These are phyloP conservation scores for Trypanosoma brucei DNA, from an alignment of 208 protist species.

Conservation along the genomic window DNA sequence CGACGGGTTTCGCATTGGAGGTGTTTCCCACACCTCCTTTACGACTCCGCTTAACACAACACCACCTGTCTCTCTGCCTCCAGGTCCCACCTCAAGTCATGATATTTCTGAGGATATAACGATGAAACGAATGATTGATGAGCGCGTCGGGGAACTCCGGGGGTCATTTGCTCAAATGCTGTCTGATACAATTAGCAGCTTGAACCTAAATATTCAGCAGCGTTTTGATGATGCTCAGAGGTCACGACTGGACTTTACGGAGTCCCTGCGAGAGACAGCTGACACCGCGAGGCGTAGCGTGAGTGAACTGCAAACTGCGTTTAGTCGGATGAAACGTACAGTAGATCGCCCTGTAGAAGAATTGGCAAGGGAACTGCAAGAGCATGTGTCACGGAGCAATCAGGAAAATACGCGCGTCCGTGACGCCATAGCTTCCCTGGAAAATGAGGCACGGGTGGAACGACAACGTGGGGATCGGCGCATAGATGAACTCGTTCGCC, in stretches of 20 bases:
- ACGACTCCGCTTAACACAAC: neutral
- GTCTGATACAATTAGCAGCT: constrained; percentile 3
- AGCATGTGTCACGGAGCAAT: constrained; percentile 11
- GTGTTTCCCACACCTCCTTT: neutral
- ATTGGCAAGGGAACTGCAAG: constrained; percentile 14
- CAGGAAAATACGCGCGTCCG: constrained; percentile 34
- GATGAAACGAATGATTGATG: constrained; percentile 17
- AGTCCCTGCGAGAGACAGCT: constrained; percentile 15
- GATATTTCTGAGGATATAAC: constrained; percentile 15
- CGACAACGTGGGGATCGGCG: constrained; percentile 47
- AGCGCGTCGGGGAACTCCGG: constrained; percentile 10
- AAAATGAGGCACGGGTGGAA: constrained; percentile 24
- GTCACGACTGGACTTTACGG: constrained; percentile 4
- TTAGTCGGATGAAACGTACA: constrained; percentile 23
- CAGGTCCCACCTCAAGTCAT: neutral
- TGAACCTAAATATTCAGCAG: constrained; percentile 3
- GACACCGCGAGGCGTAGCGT: constrained; percentile 7
- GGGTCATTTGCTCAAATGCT: constrained; percentile 10
- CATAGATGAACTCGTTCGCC: constrained; percentile 37
- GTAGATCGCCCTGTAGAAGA: constrained; percentile 26
- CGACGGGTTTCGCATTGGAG: neutral
- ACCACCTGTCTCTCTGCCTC: neutral
- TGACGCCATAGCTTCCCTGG: constrained; percentile 30
- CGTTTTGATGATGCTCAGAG: constrained; percentile 14
- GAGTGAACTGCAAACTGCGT: constrained; percentile 14